These are phyloP conservation scores for Penicillium vulpinum DNA, from an alignment of 2,329 filamentous ascomycete species.

Conservation along the genomic window DNA sequence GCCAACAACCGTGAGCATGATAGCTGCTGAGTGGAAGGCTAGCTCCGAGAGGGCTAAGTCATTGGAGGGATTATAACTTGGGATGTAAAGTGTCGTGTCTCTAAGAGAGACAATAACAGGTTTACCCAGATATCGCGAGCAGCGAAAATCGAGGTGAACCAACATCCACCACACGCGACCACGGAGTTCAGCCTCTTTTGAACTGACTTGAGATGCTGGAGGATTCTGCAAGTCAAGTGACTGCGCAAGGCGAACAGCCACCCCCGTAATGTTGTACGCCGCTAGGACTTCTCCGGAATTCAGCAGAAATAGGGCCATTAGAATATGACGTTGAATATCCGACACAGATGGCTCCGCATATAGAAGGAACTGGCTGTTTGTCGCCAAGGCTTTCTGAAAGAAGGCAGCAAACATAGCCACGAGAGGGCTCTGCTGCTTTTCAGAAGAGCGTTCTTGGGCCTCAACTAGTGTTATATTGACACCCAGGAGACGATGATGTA, in stretches of 20 bases:
- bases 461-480: conserved; percentile 16
- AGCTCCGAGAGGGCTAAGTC: too few relatives aligned
- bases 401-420: conserved; percentile 15
- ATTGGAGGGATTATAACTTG: too few relatives aligned
- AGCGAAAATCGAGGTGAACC: conserved; percentile 22
- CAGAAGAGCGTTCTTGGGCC: too few relatives aligned
- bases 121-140: conserved; percentile 20
- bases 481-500: conserved; percentile 19
- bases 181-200: too few relatives aligned
- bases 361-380: too few relatives aligned
- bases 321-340: conserved; percentile 21
- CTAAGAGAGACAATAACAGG: conserved; percentile 9
- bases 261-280: conserved; percentile 25
- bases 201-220: too few relatives aligned
- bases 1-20: too few relatives aligned
- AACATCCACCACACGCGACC: conserved; percentile 20
- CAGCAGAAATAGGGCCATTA: conserved; percentile 23
- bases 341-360: conserved; percentile 12
- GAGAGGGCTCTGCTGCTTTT: neutral
- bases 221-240: conserved; percentile 9
- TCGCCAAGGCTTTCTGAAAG: conserved; percentile 12
- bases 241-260: conserved; percentile 23
- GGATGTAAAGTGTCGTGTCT: neutral
- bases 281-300: conserved; percentile 19
- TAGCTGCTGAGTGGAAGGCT: too few relatives aligned